A percentile compares a stretch with the other conserved stretches of the same genome.
These are phyloP conservation scores for Camelina neglecta DNA, from an alignment of 345 rosid species.

Conservation along the genomic window DNA sequence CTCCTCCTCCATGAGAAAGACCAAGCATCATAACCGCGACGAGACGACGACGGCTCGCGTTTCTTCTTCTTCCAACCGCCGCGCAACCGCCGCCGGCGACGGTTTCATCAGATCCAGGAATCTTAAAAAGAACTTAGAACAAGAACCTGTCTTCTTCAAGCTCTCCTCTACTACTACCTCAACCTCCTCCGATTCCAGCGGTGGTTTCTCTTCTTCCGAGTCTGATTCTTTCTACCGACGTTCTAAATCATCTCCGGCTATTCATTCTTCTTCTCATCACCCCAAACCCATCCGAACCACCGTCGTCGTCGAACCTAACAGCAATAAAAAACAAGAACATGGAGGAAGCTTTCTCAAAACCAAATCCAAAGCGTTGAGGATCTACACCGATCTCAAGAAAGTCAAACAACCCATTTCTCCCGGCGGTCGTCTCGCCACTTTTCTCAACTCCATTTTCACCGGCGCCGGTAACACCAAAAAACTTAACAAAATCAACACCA, in stretches of 20 bases:
- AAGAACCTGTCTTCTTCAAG: constrained; percentile 37
- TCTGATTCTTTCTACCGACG: constrained; percentile 54
- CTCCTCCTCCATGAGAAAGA: constrained; percentile 25
- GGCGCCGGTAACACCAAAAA: constrained; percentile 50
- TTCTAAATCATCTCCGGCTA: constrained; percentile 30
- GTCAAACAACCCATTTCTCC: constrained; percentile 95
- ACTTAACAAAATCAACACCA: constrained; percentile 14
- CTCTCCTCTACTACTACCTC: constrained; percentile 55
- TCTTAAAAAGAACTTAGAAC: neutral
- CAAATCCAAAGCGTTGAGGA: constrained; percentile 77
- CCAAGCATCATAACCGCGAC: constrained; percentile 19
- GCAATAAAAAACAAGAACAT: constrained; percentile 27
- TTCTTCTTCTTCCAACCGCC: constrained; percentile 39
- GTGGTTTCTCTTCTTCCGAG: constrained; percentile 81
- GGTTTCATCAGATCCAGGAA: constrained; percentile 41
- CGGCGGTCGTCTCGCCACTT: constrained; percentile 72
- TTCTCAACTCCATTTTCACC: constrained; percentile 78
- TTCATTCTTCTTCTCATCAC: neutral
- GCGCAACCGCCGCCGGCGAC: constrained; percentile 42
- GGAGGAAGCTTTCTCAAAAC: constrained; percentile 64
- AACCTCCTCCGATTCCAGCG: constrained; percentile 79
- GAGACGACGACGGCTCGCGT: constrained; percentile 4
- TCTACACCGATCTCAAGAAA: constrained; percentile 79
- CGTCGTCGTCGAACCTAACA: constrained; percentile 41
- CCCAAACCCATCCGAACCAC: constrained; percentile 67